These are phyloP conservation scores for Mycena belliarum DNA, from an alignment of 768 basidiomycete genomes.

Conservation along the genomic window DNA sequence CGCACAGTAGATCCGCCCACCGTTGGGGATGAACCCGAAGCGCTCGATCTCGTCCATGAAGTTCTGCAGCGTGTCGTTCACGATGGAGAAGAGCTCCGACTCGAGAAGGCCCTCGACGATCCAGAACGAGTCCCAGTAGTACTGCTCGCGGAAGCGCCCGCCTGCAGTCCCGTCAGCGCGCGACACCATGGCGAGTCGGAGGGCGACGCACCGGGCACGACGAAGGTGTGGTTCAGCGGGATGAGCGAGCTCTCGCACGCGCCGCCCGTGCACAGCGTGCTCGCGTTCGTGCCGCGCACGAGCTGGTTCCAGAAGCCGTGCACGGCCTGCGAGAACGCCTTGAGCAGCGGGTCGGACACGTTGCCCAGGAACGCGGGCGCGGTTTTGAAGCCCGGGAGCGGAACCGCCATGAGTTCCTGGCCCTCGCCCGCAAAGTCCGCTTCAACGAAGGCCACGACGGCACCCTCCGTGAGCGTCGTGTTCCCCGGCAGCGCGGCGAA, in stretches of 20 bases:
- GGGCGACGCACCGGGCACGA: constrained; percentile 71
- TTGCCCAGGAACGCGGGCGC: constrained; percentile 70
- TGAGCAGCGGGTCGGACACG: constrained; percentile 67
- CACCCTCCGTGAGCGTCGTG: constrained; percentile 52
- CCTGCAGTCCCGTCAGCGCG: constrained; percentile 28
- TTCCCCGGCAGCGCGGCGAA: constrained; percentile 43
- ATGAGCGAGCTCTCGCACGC: constrained; percentile 85
- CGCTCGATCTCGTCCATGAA: constrained; percentile 91
- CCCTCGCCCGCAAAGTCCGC: constrained; percentile 83
- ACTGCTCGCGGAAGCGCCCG: constrained; percentile 81
- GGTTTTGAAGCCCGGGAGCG: constrained; percentile 60
- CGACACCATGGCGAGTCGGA: too few species aligned
- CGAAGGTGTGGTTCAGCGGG: constrained; percentile 89
- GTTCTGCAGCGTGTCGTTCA: constrained; percentile 80
- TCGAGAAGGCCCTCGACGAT: constrained; percentile 85
- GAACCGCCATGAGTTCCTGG: constrained; percentile 68
- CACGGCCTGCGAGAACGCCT: constrained; percentile 76
- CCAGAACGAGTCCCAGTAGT: constrained; percentile 79
- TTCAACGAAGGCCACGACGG: constrained; percentile 70
- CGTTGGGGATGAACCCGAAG: constrained; percentile 93
- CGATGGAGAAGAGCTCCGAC: constrained; percentile 72
- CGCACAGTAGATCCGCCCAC: constrained; percentile 86
- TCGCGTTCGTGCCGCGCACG: constrained; percentile 73
- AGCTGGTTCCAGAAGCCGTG: constrained; percentile 85
- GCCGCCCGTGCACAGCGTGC: constrained; percentile 54